Evolutionary conservation across 192 early-diverging fungal genomes (phyloP), one percentile per base, ranked within the genome.

Genomic region (Podila minutissima): DNA sequence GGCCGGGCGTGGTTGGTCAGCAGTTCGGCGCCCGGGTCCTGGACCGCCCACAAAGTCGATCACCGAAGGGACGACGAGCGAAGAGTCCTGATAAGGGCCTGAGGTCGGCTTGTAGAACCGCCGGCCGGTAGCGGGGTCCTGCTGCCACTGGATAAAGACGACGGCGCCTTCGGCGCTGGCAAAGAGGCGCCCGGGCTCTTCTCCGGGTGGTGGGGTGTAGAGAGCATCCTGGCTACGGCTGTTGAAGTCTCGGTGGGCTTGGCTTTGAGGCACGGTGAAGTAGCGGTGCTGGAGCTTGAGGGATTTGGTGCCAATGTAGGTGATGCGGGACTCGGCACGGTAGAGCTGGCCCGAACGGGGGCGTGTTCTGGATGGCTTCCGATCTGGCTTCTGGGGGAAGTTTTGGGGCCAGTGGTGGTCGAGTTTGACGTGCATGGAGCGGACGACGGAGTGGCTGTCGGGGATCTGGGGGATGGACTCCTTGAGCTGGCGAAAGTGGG

Each of bases 61-160:
- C 5, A 20, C 19, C 6, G 66, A 38, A 2, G 71, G 66, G n/a
- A 66, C 71, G n/a, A 61, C 62, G 28, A 73, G 60, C 22, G 61
- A 50, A 38, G 41, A 57, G n/a, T 69, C 60, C 8, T 68, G 62
- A 31, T 73, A 81, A 31, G 72, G 31, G 20, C 66, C 66, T 31
- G 51, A 62, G 11, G 71, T 69, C 5, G 77, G 71, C 17, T 26
- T 81, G 55, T 73, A 81, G 49, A 69, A 81, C 13, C 67, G 65
- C 48, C 59, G 66, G 22, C 77, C 77, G 12, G 63, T 73, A 5
- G 72, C 69, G 12, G 72, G 71, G 20, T 73, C 62, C 26, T 41
- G 62, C 57, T 73, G 66, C 77, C 77, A 81, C 38, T 73, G 68
- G 24, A 81, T 61, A 26, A 68, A 81, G 4, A 81, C 77, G 58